Evolutionary conservation across 1,139 yeast species (phyloP).

Genomic region (Geotrichum citri-aurantii): DNA sequence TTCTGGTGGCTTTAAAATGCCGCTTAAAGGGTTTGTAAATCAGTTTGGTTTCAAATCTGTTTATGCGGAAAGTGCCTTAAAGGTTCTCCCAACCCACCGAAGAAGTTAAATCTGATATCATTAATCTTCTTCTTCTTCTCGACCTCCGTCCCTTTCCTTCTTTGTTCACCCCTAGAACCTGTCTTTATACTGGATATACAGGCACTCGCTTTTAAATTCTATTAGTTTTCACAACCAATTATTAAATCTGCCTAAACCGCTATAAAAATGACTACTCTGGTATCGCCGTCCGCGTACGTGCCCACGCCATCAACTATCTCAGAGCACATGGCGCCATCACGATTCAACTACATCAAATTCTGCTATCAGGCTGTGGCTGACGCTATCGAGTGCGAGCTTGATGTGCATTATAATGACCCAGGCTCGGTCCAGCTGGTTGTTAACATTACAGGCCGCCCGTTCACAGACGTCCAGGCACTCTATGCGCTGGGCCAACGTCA

Average conservation of each 20-base stretch:
- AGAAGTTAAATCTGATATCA: background rate
- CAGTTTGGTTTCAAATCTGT: background rate
- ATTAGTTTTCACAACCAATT: too few species aligned
- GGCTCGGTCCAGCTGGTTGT: conserved; percentile 43
- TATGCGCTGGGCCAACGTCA: conserved; percentile 83
- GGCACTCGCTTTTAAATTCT: background rate
- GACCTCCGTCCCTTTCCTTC: background rate
- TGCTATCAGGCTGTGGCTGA: conserved; percentile 13
- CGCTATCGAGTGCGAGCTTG: conserved; percentile 12
- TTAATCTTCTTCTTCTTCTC: background rate
- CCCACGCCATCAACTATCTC: background rate
- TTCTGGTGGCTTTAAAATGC: background rate
- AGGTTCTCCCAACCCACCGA: background rate
- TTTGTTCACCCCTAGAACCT: background rate
- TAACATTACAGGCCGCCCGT: conserved; percentile 87
- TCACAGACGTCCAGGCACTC: conserved; percentile 70
- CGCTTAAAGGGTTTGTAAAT: background rate
- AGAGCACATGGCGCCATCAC: background rate
- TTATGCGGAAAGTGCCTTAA: background rate
- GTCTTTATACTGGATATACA: background rate
- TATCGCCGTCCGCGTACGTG: background rate
- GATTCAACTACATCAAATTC: conserved; percentile 1
- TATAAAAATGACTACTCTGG: background rate
- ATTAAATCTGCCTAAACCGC: too few species aligned
- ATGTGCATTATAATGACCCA: conserved; percentile 8